Evolutionary conservation across 257 asterid species (phyloP).

Genomic region (Osmanthus fragrans): DNA sequence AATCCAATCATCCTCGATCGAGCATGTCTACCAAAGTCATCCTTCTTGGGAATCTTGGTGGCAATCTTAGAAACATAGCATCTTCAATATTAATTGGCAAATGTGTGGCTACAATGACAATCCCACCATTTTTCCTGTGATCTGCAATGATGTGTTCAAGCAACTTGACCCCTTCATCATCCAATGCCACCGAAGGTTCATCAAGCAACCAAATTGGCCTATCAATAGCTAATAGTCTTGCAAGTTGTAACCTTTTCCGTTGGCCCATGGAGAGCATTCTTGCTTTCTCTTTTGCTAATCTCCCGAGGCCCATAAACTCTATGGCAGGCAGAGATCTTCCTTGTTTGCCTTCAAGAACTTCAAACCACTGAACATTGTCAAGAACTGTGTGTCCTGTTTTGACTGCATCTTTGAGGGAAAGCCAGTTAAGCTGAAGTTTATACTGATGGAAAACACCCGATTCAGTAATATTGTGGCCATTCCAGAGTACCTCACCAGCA

Average conservation of each 20-base stretch:
- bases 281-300: conserved; percentile 67
- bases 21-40: conserved; percentile 58
- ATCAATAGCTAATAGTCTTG: conserved; percentile 77
- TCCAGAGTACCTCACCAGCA: conserved; percentile 84
- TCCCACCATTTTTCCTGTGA: conserved; percentile 80
- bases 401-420: conserved; percentile 74
- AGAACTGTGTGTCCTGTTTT: conserved; percentile 67
- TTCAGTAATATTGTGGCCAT: conserved; percentile 72
- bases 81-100: conserved; percentile 60
- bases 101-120: conserved; percentile 62
- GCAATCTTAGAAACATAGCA: conserved; percentile 50
- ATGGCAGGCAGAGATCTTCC: conserved; percentile 70
- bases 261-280: conserved; percentile 89
- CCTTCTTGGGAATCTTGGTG: conserved; percentile 63
- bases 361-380: conserved; percentile 83
- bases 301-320: conserved; percentile 85
- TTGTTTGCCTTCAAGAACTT: conserved; percentile 78
- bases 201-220: conserved; percentile 90
- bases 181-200: conserved; percentile 90
- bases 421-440: conserved; percentile 86
- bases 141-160: conserved; percentile 65
- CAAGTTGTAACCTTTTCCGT: conserved; percentile 76
- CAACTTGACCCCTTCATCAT: conserved; percentile 67
- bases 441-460: conserved; percentile 78
- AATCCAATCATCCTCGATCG: conserved; percentile 51